Conservation (phyloP, 306 rosid species). For the Canavalia gladiata region DNA sequence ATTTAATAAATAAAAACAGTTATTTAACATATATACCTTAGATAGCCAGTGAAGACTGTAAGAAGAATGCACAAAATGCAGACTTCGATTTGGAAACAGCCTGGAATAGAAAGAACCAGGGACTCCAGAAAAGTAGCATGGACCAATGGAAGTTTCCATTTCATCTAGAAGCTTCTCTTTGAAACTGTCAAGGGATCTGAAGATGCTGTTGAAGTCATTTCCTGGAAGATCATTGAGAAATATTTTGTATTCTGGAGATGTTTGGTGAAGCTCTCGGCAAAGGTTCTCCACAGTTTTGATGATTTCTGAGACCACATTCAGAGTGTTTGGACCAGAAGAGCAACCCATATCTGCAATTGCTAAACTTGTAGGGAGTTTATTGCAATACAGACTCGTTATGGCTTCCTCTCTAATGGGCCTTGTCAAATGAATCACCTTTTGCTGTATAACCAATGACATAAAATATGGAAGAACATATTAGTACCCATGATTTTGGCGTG, state of each 20-base stretch:
- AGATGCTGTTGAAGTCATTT: constrained; percentile 67
- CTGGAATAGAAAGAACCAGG: constrained; percentile 70
- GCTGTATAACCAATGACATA: constrained; percentile 34
- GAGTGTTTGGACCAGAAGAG: constrained; percentile 69
- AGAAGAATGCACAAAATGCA: constrained; percentile 69
- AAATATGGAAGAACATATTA: no score
- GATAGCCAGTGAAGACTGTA: constrained; percentile 65
- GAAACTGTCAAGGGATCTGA: constrained; percentile 56
- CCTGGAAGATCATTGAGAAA: constrained; percentile 56
- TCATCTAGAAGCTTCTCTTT: constrained; percentile 34
- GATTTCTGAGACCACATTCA: constrained; percentile 46
- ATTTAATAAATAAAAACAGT: no score
- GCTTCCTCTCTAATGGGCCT: constrained; percentile 57
- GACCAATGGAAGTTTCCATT: constrained; percentile 38
- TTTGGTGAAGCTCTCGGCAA: constrained; percentile 25
- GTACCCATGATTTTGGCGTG: no score
- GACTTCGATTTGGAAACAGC: constrained; percentile 42
- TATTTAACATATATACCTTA: constrained; percentile 41
- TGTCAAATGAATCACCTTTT: constrained; percentile 52
- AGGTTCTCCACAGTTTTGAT: constrained; percentile 54
- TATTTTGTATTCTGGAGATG: constrained; percentile 56
- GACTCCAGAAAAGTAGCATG: constrained; percentile 58
- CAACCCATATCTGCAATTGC: constrained; percentile 74
- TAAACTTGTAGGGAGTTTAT: constrained; percentile 32
- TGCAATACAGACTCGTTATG: constrained; percentile 37